Evolutionary conservation across 805 yeast species (phyloP), one percentile per base, ranked within the genome.

Genomic region (Yamadazyma tumulicola): DNA sequence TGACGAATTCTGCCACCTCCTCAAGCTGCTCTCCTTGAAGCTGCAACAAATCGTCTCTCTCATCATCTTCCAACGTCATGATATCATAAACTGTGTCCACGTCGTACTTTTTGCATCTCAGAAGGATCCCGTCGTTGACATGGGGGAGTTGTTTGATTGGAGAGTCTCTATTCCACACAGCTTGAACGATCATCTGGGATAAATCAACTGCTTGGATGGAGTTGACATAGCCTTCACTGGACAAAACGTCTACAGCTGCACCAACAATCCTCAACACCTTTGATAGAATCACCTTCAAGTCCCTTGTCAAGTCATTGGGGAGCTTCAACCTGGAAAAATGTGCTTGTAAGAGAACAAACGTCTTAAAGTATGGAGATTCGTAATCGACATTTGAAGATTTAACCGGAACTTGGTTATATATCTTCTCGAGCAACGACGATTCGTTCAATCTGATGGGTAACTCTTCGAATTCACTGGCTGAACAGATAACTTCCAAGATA

Each of bases 181-280:
- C 94, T 55, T 91, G 97, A 1, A 82, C 76, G 5, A 86, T 59
- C 94, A 87, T 85, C 53, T 93, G 98, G 1, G 84, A 73, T 33
- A 88, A 53, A 52, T 93, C 97, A 85, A 93, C 85, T 0, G 86
- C 91, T 29, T 74, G 70, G 45, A 86, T 69, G 0, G 95, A 88
- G 54, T 79, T 83, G 49, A 89, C 59, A 45, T 73, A 67, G 0
- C 97, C 96, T 39, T 87, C 87, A 45, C 86, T 75, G 0, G 95
- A 79, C 24, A 88, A 61, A 1, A 81, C 61, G 54, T 93, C 97
- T 13, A 85, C 79, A 30, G 78, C 62, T 0, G 91, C 85, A 45
- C 79, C 70, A 6, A 85, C 57, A 14, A 88, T 49, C 3, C 64
- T 66, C 30, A 81, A 40, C 0, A 75, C 56, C 28, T 59, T 69